Conservation (phyloP, 1,284 basidiomycete genomes). For the Ustilago lituana region DNA sequence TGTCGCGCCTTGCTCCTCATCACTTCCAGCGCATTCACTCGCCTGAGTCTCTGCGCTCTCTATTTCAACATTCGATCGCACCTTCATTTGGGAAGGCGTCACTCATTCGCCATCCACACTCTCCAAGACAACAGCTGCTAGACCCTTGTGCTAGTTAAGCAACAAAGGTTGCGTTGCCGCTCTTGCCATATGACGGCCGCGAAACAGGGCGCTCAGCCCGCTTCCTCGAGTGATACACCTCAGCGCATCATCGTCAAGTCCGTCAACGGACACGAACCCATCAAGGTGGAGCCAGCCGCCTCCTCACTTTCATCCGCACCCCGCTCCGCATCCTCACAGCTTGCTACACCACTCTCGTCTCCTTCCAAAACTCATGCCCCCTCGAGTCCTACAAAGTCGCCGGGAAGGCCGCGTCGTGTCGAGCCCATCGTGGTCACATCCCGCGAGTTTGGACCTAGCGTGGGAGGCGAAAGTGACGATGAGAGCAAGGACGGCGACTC, state of each 20-base stretch:
- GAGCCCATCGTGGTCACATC: constrained; percentile 46
- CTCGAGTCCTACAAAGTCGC: constrained; percentile 34
- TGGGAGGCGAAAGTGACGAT: constrained; percentile 37
- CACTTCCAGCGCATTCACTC: too few species aligned
- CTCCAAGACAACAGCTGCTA: too few species aligned
- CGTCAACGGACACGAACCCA: constrained; percentile 43
- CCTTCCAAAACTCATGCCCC: constrained; percentile 24
- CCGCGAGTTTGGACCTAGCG: constrained; percentile 42
- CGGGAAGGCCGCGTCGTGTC: constrained; percentile 30
- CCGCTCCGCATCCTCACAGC: constrained; percentile 10
- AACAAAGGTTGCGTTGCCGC: too few species aligned
- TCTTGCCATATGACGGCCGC: constrained; percentile 30
- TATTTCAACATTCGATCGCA: too few species aligned
- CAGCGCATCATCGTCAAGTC: constrained; percentile 50
- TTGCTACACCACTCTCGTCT: constrained; percentile 28
- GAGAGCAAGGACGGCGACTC: constrained; percentile 32
- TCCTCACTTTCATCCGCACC: constrained; percentile 14
- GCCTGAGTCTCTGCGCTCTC: too few species aligned
- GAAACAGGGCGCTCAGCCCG: constrained; percentile 22
- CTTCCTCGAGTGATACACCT: constrained; percentile 15
- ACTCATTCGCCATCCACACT: too few species aligned
- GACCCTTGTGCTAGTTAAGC: too few species aligned
- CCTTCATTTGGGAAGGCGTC: too few species aligned
- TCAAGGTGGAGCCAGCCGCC: constrained; percentile 26
- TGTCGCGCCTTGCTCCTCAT: too few species aligned